Base-by-base conservation (phyloP, 352 stramenopile genomes). In the Pseudoperonospora humuli region DNA sequence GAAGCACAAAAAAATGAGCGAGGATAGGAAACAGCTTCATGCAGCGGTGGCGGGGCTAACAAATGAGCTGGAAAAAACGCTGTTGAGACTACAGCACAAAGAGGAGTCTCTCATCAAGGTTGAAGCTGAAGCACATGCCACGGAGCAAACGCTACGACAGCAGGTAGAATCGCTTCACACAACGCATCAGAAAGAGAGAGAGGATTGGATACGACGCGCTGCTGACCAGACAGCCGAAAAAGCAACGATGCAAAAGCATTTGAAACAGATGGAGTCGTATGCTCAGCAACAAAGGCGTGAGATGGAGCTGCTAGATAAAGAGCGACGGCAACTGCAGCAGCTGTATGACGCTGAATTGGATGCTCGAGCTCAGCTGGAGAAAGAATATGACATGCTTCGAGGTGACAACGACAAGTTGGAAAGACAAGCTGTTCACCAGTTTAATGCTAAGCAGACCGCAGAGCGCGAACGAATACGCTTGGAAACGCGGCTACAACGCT, bases 191-290 rank as follows among this genome's bases (percentile, higher is more conserved):
- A 24, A 41, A 7, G 66, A 88, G 17, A 71, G 65, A 23, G 79
- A 86, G 42, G 45, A 61, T 15, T 85, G 66, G 70, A 87, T 88
- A 36, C 59, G 73, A 26, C 69, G 69, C 11, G 45, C 79, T 18
- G 75, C 72, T 3, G 76, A 87, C 15, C 70, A 82, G 34, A 66
- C 69, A 3, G 67, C 75, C 1, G 73, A 86, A 27, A 78, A 74
- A 36, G 57, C 66, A 14, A 52, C 64, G 6, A 23, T 79, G 0
- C 73, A 83, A 23, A 80, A 73, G 20, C 61, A 75, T 9, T 43
- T 88, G 17, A 81, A 79, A 49, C 56, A 64, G 10, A 31, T 41
- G n/a, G 52, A 64, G 13, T 50, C 58, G 23, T 25, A 55, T 19
- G 38, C 35, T 23, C 62, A 64, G 39, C 49, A 68, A 7, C 50